phyloP scores from a whole-genome alignment of 257 asterid genomes.

The Capsicum rhomboideum region DNA sequence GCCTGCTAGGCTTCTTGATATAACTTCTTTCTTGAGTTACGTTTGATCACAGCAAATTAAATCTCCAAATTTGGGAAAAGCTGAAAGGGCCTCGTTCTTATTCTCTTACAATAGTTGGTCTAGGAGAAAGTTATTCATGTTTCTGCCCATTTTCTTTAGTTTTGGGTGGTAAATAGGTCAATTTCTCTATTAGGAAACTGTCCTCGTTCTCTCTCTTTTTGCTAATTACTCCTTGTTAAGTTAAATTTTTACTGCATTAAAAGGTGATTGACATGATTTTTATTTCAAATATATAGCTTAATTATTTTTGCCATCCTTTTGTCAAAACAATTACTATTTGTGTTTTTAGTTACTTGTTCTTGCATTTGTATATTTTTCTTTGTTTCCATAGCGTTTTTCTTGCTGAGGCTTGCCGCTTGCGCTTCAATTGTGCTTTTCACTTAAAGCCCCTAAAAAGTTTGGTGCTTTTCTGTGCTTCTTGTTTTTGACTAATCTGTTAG shows the following conservation, averaged over 20 bases:
- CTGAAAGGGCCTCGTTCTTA: neutral
- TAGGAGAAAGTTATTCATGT: neutral
- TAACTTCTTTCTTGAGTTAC: neutral
- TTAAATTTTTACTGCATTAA: neutral
- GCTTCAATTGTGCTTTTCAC: neutral
- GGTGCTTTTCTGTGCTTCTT: neutral
- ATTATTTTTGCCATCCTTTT: no score
- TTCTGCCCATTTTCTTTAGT: neutral
- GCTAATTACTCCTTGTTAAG: neutral
- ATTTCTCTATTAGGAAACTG: neutral
- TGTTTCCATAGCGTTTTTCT: neutral
- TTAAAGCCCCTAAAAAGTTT: neutral
- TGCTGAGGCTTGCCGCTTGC: neutral
- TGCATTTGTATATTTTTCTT: neutral
- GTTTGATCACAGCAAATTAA: no score
- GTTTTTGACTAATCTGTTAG: neutral
- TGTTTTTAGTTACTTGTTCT: neutral
- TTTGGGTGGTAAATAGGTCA: neutral
- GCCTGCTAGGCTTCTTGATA: neutral
- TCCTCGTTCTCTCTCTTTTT: neutral
- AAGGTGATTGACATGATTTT: no score
- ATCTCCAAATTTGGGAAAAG: no score
- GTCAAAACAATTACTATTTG: neutral
- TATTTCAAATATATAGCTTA: no score
- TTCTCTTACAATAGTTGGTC: neutral